Conservation (phyloP, 345 rosid genomes). For the Camelina neglecta region DNA sequence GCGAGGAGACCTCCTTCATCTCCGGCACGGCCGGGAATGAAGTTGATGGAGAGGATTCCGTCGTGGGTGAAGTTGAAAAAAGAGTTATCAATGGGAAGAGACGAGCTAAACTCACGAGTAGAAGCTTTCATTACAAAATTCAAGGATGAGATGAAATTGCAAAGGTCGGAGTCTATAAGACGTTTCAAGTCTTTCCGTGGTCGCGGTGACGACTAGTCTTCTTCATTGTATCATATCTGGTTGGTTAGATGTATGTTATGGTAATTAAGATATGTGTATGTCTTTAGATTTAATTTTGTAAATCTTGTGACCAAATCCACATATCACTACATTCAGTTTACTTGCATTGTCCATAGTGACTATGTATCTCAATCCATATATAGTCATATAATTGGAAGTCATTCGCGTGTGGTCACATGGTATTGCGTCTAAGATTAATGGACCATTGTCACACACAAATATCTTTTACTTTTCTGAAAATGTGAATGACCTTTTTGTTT, state of each 20-base stretch:
- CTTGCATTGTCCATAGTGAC: too few species aligned
- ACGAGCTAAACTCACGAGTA: slow-evolving; percentile 80
- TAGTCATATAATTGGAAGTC: too few species aligned
- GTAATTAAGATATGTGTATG: not conserved
- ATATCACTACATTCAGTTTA: not conserved
- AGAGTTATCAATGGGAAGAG: slow-evolving; percentile 77
- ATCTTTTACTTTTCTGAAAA: too few species aligned
- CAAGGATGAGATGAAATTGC: slow-evolving; percentile 82
- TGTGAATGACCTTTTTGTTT: too few species aligned
- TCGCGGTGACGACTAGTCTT: slow-evolving; percentile 20
- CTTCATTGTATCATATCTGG: not conserved
- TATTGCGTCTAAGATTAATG: too few species aligned
- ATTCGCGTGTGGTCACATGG: too few species aligned
- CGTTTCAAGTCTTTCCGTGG: slow-evolving; percentile 48
- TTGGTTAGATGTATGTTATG: slow-evolving; percentile 8
- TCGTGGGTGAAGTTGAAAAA: slow-evolving; percentile 53
- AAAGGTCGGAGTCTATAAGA: slow-evolving; percentile 70
- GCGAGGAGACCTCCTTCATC: slow-evolving; percentile 20
- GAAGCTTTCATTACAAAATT: slow-evolving; percentile 86
- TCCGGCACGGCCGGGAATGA: slow-evolving; percentile 38
- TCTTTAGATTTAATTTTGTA: slow-evolving; percentile 1
- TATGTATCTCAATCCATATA: too few species aligned
- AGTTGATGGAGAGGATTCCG: slow-evolving; percentile 62
- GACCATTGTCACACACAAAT: too few species aligned
- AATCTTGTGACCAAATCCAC: not conserved